phyloP scores from a whole-genome alignment of 345 rosid species.

The Hevea brasiliensis region DNA sequence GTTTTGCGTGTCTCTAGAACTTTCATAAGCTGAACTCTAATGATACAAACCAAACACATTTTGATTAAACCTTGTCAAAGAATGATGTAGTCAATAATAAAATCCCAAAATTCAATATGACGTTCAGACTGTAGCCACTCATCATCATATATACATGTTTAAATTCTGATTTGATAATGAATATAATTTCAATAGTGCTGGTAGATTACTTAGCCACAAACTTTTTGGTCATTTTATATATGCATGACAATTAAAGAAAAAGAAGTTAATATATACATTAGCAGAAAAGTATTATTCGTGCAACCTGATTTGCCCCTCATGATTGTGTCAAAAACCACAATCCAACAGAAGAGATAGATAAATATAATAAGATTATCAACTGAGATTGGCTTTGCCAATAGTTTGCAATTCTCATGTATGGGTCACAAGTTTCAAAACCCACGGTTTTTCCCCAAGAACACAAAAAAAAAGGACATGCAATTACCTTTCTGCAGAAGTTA shows the following conservation, averaged over 20 bases:
- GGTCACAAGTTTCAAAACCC: too few relatives aligned
- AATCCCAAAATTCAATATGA: not conserved
- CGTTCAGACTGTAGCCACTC: not conserved
- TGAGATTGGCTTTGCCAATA: not conserved
- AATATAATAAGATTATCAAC: too few relatives aligned
- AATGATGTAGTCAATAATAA: not conserved
- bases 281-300: not conserved
- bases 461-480: not conserved
- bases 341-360: not conserved
- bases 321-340: not conserved
- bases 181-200: not conserved
- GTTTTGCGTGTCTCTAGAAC: slow-evolving; percentile 81
- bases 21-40: slow-evolving; percentile 83
- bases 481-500: not conserved
- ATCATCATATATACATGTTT: not conserved
- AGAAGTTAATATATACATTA: not conserved
- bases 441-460: not conserved
- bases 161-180: not conserved
- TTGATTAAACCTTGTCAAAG: not conserved
- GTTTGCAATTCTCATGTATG: too few relatives aligned
- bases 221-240: not conserved
- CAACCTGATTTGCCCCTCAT: not conserved
- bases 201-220: not conserved
- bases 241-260: not conserved
- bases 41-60: slow-evolving; percentile 7